Conservation (phyloP, 2,329 filamentous ascomycete genomes). For the Immersiporthe knoxdaviesiana region DNA sequence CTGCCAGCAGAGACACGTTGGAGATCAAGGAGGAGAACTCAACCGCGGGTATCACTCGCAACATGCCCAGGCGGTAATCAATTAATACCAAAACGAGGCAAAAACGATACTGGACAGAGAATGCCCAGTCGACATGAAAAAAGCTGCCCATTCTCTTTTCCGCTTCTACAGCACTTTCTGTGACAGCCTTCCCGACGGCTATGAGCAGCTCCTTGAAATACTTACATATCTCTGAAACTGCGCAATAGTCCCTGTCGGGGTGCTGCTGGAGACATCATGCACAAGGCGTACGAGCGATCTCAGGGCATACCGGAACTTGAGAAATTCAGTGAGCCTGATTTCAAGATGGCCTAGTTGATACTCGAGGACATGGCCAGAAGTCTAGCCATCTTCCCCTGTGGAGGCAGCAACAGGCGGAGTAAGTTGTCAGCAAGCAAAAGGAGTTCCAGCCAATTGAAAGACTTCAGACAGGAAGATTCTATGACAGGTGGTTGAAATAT, state of each 20-base stretch:
- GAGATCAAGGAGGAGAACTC: neutral
- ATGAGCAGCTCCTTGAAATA: neutral
- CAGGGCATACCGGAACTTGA: neutral
- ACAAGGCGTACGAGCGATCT: neutral
- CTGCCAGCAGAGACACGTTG: neutral
- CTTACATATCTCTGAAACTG: neutral
- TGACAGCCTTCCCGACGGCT: neutral
- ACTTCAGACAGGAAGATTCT: no score
- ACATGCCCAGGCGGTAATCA: neutral
- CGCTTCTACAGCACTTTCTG: neutral
- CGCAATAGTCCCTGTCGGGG: neutral
- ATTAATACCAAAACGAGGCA: neutral
- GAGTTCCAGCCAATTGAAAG: no score
- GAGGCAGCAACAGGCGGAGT: no score
- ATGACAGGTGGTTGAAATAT: no score
- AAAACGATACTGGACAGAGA: neutral
- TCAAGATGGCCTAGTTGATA: neutral
- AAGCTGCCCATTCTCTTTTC: neutral
- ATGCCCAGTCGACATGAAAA: neutral
- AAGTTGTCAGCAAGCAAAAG: no score
- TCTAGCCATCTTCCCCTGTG: no score
- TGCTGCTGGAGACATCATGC: neutral
- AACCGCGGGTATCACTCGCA: neutral
- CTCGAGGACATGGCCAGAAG: neutral
- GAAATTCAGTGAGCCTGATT: neutral